phyloP scores from a whole-genome alignment of 2,329 filamentous ascomycete species.

The Pseudohalonectria lignicola region DNA sequence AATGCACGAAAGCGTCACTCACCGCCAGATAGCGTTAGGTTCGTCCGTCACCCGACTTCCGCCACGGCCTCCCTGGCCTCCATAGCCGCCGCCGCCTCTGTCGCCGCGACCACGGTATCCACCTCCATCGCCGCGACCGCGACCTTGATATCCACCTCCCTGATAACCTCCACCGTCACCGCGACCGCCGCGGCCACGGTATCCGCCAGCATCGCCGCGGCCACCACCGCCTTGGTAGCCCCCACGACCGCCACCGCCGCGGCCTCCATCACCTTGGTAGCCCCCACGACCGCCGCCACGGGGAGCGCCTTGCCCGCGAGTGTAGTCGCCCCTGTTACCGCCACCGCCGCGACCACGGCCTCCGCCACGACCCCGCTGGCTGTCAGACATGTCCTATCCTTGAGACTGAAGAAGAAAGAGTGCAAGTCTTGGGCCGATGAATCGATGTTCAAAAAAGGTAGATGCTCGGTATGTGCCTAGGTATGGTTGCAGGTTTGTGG shows the following conservation, averaged over 20 bases:
- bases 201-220: constrained; percentile 9
- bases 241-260: constrained; percentile 13
- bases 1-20: too few relatives aligned
- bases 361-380: constrained; percentile 8
- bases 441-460: too few relatives aligned
- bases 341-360: constrained; percentile 10
- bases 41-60: too few relatives aligned
- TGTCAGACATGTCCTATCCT: background rate
- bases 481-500: too few relatives aligned
- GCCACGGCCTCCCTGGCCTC: too few relatives aligned
- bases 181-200: constrained; percentile 4
- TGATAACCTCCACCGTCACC: constrained; percentile 2
- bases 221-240: constrained; percentile 9
- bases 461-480: too few relatives aligned
- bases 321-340: constrained; percentile 3
- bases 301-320: constrained; percentile 8
- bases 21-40: too few relatives aligned
- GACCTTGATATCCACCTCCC: constrained; percentile 5
- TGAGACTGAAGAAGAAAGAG: too few relatives aligned
- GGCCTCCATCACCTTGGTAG: constrained; percentile 5
- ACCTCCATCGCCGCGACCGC: constrained; percentile 7
- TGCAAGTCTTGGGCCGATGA: too few relatives aligned
- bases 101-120: constrained; percentile 12
- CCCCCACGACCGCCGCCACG: constrained; percentile 14
- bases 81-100: background rate